Base-by-base conservation (phyloP, 2,329 filamentous ascomycete genomes). In the Celoporthe dispersa region DNA sequence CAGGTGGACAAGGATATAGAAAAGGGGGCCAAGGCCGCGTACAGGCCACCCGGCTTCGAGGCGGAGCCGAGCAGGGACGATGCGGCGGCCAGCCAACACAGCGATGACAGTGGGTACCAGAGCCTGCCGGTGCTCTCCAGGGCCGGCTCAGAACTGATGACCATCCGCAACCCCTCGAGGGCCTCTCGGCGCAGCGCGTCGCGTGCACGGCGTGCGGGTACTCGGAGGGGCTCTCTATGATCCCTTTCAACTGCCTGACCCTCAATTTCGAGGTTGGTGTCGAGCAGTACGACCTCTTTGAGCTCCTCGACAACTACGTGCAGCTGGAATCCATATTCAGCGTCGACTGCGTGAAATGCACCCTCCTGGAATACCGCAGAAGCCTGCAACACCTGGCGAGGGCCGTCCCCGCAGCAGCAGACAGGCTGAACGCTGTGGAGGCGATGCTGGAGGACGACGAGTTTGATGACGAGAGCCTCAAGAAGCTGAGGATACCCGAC, bases 161-260 rank as follows among this genome's bases (percentile, higher is more conserved):
- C 77, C 9, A 79, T 87, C 7, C 86, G 86, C 61, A 97, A 96
- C 74, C 96, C 0, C 83, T 98, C 1, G 94, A 98, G 78, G 96
- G 96, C 0, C 83, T 97, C 28, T 85, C 94, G 11, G 95, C 94
- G 1, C 95, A 98, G 80, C 88, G 94, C 53, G 94, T 98, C 1
- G 92, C 93, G 0, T 99, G 96, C 79, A 91, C 92, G 68, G 85
- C 86, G 61, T 99, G 96, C 78, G 93, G 94, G 9, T 92, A 92
- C 80, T 94, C 93, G 0, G 94, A 97, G 75, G 94, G 94, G 1
- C 85, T 98, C 19, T 94, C 92, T 1, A 88, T 98, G 81, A 97
- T 94, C 28, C 94, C 94, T 0, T 98, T 98, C 84, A 98, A 96
- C 77, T 98, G 94, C 76, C 83, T 98, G 62, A 98, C 95, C 0